A percentile compares a stretch with the other conserved stretches of the same genome.
Evolutionary conservation across 2,329 filamentous ascomycete genomes (phyloP).

Genomic region (Amesomyces nigricolor): DNA sequence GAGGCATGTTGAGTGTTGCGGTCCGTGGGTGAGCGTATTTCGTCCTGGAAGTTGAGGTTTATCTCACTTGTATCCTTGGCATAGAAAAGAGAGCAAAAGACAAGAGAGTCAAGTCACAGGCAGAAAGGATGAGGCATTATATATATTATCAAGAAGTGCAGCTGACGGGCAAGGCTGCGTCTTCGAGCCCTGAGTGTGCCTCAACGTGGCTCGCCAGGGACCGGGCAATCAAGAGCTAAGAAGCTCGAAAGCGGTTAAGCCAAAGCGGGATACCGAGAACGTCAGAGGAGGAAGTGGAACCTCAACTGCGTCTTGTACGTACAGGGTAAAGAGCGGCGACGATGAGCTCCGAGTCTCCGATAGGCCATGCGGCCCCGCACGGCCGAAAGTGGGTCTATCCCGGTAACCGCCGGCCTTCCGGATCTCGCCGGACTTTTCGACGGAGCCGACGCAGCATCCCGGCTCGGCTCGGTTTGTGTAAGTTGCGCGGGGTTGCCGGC

Average conservation of each 20-base stretch:
- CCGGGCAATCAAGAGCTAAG: no score
- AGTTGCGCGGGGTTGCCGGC: background rate
- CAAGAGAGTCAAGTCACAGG: background rate
- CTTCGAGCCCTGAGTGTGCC: background rate
- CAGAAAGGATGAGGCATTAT: background rate
- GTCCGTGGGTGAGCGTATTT: background rate
- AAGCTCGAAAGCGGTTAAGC: no score
- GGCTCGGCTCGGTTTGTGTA: background rate
- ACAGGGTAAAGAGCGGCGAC: background rate
- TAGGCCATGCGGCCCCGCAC: background rate
- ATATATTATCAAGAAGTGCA: no score
- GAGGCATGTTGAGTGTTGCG: conserved; percentile 3
- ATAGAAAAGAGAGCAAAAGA: background rate
- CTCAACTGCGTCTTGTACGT: background rate
- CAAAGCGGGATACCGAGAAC: no score
- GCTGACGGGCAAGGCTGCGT: background rate
- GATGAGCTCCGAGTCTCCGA: background rate
- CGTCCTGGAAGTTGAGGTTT: no score
- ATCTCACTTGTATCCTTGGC: no score
- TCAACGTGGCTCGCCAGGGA: background rate
- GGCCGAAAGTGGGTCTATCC: background rate
- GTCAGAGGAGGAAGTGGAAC: no score
- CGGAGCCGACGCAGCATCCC: background rate
- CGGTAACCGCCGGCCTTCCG: background rate
- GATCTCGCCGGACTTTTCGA: conserved; percentile 5